A percentile compares a stretch with the other conserved stretches of the same genome.
Evolutionary conservation across 495 filamentous ascomycete species (phyloP).

Genomic region (Daldinia grandis): DNA sequence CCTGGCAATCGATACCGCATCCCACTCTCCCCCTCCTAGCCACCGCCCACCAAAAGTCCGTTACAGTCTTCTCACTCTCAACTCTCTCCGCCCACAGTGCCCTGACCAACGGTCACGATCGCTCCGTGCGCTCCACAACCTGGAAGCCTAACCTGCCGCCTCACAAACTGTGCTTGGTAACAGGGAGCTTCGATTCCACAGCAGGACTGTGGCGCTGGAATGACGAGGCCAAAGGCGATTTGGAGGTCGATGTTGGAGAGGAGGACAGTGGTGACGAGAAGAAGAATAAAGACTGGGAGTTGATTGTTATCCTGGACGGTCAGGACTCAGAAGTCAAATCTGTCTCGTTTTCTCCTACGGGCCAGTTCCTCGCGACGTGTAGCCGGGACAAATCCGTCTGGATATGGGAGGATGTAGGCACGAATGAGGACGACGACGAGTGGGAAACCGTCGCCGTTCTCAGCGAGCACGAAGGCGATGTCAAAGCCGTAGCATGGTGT

Average conservation of each 20-base stretch:
- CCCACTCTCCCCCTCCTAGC: slow-evolving; percentile 88
- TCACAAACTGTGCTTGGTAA: slow-evolving; percentile 80
- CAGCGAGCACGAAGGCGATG: slow-evolving; percentile 91
- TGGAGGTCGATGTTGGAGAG: slow-evolving; percentile 43
- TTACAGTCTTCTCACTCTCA: slow-evolving; percentile 85
- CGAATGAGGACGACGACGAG: slow-evolving; percentile 79
- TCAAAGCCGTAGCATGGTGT: slow-evolving; percentile 93
- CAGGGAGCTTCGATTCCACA: slow-evolving; percentile 88
- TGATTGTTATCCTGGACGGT: slow-evolving; percentile 86
- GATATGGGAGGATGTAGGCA: slow-evolving; percentile 93
- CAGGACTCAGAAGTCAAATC: slow-evolving; percentile 94
- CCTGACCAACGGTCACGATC: slow-evolving; percentile 88
- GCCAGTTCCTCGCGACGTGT: slow-evolving; percentile 87
- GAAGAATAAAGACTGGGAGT: slow-evolving; percentile 83
- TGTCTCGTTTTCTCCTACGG: slow-evolving; percentile 80
- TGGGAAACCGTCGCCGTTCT: slow-evolving; percentile 96
- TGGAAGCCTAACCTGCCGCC: slow-evolving; percentile 78
- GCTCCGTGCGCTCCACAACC: slow-evolving; percentile 77
- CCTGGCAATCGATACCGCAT: slow-evolving; percentile 87
- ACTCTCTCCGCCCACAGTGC: slow-evolving; percentile 79
- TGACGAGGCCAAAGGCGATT: slow-evolving; percentile 49
- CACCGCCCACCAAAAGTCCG: slow-evolving; percentile 83
- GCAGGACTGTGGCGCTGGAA: slow-evolving; percentile 86
- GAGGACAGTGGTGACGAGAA: slow-evolving; percentile 39
- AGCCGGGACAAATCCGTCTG: slow-evolving; percentile 94